A percentile compares a stretch with the other conserved stretches of the same genome.
Conservation (phyloP, 345 rosid species). For the Psidium friedrichsthalianum region DNA sequence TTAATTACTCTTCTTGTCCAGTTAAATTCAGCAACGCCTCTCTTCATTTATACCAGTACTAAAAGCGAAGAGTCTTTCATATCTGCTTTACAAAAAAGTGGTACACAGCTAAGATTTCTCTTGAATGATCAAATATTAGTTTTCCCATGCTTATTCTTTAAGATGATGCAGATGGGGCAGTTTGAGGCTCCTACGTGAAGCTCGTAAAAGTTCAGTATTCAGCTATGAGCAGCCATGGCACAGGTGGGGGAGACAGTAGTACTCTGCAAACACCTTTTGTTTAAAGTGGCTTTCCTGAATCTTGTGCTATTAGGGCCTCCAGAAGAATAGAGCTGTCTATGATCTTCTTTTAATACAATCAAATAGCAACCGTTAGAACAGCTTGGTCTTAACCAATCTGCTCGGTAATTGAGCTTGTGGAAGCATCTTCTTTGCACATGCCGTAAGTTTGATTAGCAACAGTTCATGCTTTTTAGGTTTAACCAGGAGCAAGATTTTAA, state of each 20-base stretch:
- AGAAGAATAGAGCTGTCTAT: neutral
- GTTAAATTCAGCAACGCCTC: slow-evolving; percentile 87
- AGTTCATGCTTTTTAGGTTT: neutral
- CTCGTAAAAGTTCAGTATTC: slow-evolving; percentile 86
- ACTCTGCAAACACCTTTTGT: neutral
- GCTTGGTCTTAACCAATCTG: neutral
- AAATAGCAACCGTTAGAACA: neutral
- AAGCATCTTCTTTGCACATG: neutral
- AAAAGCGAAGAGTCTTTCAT: slow-evolving; percentile 83
- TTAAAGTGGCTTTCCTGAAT: neutral
- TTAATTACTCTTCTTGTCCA: slow-evolving; percentile 6
- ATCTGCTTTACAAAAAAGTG: slow-evolving; percentile 70
- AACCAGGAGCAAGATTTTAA: neutral
- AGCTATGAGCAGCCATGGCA: slow-evolving; percentile 99
- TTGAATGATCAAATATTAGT: neutral
- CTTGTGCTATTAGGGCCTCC: neutral
- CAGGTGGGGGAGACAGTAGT: slow-evolving; percentile 40
- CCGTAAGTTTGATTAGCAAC: neutral
- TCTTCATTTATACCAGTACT: slow-evolving; percentile 73
- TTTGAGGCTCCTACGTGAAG: slow-evolving; percentile 49
- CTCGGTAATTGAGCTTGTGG: neutral
- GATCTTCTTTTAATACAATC: neutral
- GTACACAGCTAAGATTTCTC: slow-evolving; percentile 24
- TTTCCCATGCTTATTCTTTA: neutral
- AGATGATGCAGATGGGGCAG: slow-evolving; percentile 48